A percentile compares a stretch with the other conserved stretches of the same genome.
Conservation (phyloP, 2,329 filamentous ascomycete genomes). For the Zalaria sp. region DNA sequence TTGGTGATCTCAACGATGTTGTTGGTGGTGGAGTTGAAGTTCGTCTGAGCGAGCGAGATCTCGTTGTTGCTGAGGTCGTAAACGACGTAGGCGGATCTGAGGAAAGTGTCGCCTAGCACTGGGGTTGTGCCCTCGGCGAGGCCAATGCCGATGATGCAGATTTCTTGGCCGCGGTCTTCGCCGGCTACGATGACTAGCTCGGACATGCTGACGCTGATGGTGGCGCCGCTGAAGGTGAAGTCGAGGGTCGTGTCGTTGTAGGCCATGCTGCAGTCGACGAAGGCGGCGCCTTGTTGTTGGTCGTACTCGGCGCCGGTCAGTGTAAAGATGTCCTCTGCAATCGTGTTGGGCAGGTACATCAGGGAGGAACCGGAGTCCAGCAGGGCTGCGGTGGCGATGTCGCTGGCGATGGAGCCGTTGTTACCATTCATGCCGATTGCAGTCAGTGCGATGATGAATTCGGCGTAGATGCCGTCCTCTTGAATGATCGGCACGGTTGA, state of each 20-base stretch:
- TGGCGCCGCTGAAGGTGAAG: constrained; percentile 42
- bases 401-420: constrained; percentile 26
- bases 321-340: constrained; percentile 33
- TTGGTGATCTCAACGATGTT: constrained; percentile 41
- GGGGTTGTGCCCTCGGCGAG: constrained; percentile 32
- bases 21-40: constrained; percentile 41
- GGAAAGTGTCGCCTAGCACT: constrained; percentile 48
- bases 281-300: constrained; percentile 27
- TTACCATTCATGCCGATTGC: constrained; percentile 28
- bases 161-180: constrained; percentile 19
- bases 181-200: constrained; percentile 42
- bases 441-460: constrained; percentile 38
- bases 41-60: constrained; percentile 46
- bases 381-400: constrained; percentile 39
- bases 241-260: constrained; percentile 35
- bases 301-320: constrained; percentile 28
- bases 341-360: constrained; percentile 51
- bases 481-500: constrained; percentile 45
- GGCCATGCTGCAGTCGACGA: constrained; percentile 39
- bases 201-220: constrained; percentile 39
- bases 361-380: constrained; percentile 66
- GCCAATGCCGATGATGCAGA: constrained; percentile 38
- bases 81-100: constrained; percentile 48
- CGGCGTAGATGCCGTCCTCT: constrained; percentile 33
- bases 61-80: constrained; percentile 47